These are phyloP conservation scores for Globisporangium nagaii DNA, from an alignment of 352 stramenopile genomes.

Conservation along the genomic window DNA sequence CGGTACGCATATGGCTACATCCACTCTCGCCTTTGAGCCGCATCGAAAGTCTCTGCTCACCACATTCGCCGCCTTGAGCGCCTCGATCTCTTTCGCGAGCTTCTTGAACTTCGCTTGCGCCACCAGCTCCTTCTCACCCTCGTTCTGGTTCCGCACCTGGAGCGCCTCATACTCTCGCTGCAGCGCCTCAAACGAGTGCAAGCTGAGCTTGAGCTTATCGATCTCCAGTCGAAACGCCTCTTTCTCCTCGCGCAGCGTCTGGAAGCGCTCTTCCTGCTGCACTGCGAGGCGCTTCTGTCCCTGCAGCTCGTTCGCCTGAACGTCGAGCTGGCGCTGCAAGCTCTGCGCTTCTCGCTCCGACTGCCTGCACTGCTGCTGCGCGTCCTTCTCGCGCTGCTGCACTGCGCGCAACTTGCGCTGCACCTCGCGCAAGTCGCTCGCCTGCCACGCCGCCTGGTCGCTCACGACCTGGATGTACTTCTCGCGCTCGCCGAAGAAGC, in stretches of 20 bases:
- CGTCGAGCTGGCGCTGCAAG: constrained; percentile 36
- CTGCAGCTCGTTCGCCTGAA: constrained; percentile 33
- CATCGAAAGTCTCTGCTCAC: no score
- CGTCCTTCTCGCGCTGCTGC: constrained; percentile 29
- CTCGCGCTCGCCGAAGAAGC: constrained; percentile 61
- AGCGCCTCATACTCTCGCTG: constrained; percentile 34
- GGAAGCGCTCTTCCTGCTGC: constrained; percentile 17
- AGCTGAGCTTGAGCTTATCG: constrained; percentile 19
- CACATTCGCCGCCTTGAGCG: constrained; percentile 21
- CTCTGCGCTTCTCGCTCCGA: constrained; percentile 33
- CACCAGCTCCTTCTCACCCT: constrained; percentile 17
- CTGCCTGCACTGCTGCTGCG: constrained; percentile 37
- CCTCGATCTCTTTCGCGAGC: constrained; percentile 25
- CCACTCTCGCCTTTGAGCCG: no score
- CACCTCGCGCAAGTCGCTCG: constrained; percentile 48
- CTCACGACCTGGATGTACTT: constrained; percentile 68
- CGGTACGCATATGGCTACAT: not conserved
- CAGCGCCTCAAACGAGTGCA: constrained; percentile 29
- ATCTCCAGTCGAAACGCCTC: constrained; percentile 30
- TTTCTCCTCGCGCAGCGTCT: constrained; percentile 25
- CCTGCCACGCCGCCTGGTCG: constrained; percentile 68
- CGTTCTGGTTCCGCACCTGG: constrained; percentile 22
- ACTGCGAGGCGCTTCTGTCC: constrained; percentile 28
- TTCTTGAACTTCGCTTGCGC: constrained; percentile 17
- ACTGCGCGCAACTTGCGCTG: constrained; percentile 38